Conservation (phyloP, 2,329 filamentous ascomycete species). For the Claviceps sorghi region DNA sequence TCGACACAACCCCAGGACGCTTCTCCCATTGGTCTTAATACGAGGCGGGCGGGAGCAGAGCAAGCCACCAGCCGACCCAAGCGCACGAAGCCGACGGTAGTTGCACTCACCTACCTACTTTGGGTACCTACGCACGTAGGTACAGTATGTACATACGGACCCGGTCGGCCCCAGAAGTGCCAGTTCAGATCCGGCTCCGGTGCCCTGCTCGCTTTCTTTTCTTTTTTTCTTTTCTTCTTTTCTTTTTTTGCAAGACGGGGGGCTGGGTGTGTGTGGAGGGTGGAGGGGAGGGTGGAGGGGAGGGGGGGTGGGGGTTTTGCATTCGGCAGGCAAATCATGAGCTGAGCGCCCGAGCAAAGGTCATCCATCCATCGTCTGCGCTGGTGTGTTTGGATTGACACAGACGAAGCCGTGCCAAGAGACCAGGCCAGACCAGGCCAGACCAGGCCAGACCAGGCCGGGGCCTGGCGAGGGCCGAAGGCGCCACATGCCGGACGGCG, state of each 20-base stretch:
- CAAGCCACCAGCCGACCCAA: constrained; percentile 2
- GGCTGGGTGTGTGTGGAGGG: too few relatives aligned
- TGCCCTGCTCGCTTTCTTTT: neutral
- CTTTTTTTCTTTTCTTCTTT: neutral
- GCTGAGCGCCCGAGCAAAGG: neutral
- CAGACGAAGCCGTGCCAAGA: neutral
- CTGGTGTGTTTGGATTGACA: neutral
- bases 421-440: too few relatives aligned
- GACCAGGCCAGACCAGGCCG: neutral
- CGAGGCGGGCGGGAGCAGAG: constrained; percentile 1
- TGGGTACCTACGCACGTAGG: neutral
- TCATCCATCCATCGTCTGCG: neutral
- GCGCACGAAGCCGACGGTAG: constrained; percentile 4
- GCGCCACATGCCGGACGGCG: constrained; percentile 1
- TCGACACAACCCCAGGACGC: neutral
- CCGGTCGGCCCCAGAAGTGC: neutral
- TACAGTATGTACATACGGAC: neutral
- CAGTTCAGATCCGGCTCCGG: neutral
- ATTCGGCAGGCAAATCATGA: neutral
- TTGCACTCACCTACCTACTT: neutral
- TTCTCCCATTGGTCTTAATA: constrained; percentile 5
- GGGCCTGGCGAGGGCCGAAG: neutral
- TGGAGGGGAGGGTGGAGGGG: too few relatives aligned
- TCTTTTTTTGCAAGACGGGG: too few relatives aligned
- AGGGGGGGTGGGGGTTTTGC: too few relatives aligned